A percentile compares a stretch with the other conserved stretches of the same genome.
Conservation (phyloP, 805 yeast species). For the Cyberlindnera japonica region DNA sequence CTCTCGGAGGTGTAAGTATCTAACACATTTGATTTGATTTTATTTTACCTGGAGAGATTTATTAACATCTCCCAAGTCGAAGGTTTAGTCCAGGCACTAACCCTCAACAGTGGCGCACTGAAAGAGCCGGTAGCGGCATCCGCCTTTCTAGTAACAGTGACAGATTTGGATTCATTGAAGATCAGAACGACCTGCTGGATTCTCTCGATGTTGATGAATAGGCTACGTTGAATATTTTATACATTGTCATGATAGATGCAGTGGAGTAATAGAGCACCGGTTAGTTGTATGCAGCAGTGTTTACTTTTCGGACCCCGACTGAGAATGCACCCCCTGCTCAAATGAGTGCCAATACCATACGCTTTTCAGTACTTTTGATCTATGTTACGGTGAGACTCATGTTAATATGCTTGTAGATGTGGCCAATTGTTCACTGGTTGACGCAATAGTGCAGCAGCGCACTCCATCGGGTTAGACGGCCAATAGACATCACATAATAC, state of each 20-base stretch:
- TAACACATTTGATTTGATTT: background rate
- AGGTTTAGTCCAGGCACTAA: conserved; percentile 6
- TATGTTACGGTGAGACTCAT: too few species aligned
- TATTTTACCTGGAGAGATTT: conserved; percentile 1
- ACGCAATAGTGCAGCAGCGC: too few species aligned
- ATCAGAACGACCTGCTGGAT: conserved; percentile 38
- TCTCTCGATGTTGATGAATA: conserved; percentile 31
- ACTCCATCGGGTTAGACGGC: too few species aligned
- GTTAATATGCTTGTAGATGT: too few species aligned
- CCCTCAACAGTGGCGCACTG: conserved; percentile 14
- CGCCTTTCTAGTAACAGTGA: conserved; percentile 26
- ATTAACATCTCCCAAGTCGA: conserved; percentile 17
- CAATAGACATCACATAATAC: too few species aligned
- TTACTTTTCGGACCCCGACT: too few species aligned
- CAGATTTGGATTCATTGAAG: conserved; percentile 36
- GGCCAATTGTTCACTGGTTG: too few species aligned
- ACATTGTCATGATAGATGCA: background rate
- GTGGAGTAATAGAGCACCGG: background rate
- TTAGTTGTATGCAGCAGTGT: too few species aligned
- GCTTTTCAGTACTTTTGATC: too few species aligned
- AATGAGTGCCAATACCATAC: too few species aligned
- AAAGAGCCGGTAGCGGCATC: conserved; percentile 13
- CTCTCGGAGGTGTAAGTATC: conserved; percentile 27
- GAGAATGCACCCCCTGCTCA: too few species aligned
- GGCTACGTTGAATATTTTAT: background rate